Evolutionary conservation across 257 asterid genomes (phyloP), one percentile per base, ranked within the genome.

Genomic region (Capsicum baccatum): DNA sequence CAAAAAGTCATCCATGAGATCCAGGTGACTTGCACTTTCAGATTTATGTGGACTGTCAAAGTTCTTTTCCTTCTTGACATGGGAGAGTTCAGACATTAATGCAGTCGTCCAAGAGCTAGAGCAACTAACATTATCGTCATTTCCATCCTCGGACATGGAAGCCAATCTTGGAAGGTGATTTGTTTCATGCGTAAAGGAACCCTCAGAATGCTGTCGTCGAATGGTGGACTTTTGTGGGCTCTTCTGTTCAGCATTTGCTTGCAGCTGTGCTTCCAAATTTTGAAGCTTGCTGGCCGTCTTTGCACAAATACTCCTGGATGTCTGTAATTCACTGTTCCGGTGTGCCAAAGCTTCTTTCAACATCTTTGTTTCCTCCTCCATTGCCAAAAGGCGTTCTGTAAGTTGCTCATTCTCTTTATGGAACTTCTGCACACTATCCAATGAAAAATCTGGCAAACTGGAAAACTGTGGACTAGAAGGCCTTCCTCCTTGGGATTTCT

Each of bases 331-430:
- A 84, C 93, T 89, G 86, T 96, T 96, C 64, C 99, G 97, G 81
- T 92, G 91, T 37, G 99, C 94, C 90, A 96, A 85, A 33, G 97
- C 99, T 87, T 96, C 98, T 88, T 96, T 96, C 55, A 96, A 82
- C 98, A 96, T 94, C 91, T 93, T 92, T 21, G 97, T 94, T 89
- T 96, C 99, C 85, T 96, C 99, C 85, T 96, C 98, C 98, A 92
- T 94, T 64, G 89, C 94, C 37, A 96, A 55, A 64, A 96, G 85
- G 52, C 98, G 93, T 64, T 92, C 98, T 1, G 97, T 96, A 26
- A 96, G 94, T 54, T 92, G 80, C 87, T 93, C 98, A 33, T 89
- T 92, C 76, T 94, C 98, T 87, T 90, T 92, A 44, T 87, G 90
- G 87, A 81, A 91, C 88, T 91, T 94, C 39, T 90, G 99, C 81